A percentile compares a stretch with the other conserved stretches of the same genome.
Evolutionary conservation across 163 green algal species (phyloP).

Genomic region (Scenedesmus sp.): DNA sequence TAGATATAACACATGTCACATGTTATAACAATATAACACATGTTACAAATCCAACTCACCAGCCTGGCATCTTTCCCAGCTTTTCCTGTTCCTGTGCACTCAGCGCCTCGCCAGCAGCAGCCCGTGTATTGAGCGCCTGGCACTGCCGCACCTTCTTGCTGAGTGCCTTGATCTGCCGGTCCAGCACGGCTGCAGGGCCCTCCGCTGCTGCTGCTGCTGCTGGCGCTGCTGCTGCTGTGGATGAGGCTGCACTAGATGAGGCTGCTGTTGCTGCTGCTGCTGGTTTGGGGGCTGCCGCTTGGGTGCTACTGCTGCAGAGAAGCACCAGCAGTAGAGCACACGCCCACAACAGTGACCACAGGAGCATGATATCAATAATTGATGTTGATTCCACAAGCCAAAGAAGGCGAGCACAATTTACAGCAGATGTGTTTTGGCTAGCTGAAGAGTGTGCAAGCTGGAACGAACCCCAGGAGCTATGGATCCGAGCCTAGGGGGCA

Average conservation of each 20-base stretch:
- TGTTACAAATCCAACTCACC: slow-evolving; percentile 50
- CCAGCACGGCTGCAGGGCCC: slow-evolving; percentile 29
- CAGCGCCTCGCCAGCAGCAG: slow-evolving; percentile 51
- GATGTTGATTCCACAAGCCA: no score
- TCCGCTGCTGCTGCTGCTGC: slow-evolving; percentile 19
- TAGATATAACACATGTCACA: background rate
- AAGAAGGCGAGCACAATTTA: no score
- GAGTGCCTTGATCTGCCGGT: slow-evolving; percentile 55
- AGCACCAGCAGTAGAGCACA: no score
- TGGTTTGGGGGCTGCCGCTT: background rate
- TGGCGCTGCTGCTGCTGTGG: background rate
- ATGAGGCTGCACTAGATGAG: background rate
- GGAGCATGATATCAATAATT: no score
- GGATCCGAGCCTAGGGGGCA: no score
- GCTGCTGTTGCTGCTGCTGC: slow-evolving; percentile 4
- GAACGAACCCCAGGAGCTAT: no score
- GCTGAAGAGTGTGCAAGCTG: no score
- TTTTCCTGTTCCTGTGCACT: slow-evolving; percentile 69
- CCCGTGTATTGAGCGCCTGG: slow-evolving; percentile 55
- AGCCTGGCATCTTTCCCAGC: slow-evolving; percentile 52
- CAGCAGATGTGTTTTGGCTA: no score
- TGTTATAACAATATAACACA: background rate
- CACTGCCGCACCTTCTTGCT: slow-evolving; percentile 65
- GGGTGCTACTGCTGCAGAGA: background rate
- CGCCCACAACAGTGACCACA: no score